Percentiles rank a stretch among this genome's conserved stretches.
Evolutionary conservation across 139 green algal genomes (phyloP).

Genomic region (Dunaliella primolecta): DNA sequence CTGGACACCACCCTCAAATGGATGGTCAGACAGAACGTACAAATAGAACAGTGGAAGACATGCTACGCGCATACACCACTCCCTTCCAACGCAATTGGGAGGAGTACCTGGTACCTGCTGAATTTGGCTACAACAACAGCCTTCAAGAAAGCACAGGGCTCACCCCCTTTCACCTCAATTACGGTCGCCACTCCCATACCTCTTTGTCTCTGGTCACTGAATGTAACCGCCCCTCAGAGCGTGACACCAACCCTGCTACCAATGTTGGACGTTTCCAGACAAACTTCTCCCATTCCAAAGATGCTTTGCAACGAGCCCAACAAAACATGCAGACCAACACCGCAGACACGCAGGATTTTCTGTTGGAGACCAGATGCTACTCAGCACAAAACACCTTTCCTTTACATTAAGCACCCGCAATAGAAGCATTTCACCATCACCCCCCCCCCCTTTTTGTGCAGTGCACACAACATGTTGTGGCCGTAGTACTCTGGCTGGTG

Average conservation of each 20-base stretch:
- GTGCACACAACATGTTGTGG: not conserved
- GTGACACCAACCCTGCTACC: not conserved
- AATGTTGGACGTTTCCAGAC: not conserved
- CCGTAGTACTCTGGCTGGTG: no score
- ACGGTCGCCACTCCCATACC: not conserved
- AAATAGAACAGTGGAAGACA: slow-evolving; percentile 55
- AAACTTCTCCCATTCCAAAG: not conserved
- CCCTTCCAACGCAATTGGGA: slow-evolving; percentile 12
- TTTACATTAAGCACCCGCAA: not conserved
- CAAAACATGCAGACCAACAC: not conserved
- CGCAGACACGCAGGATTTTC: not conserved
- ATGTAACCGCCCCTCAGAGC: not conserved
- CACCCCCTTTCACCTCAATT: slow-evolving; percentile 11
- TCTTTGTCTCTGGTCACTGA: not conserved
- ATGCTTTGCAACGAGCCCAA: not conserved
- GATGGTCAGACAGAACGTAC: slow-evolving; percentile 68
- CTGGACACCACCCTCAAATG: slow-evolving; percentile 54
- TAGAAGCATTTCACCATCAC: not conserved
- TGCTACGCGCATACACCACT: slow-evolving; percentile 12
- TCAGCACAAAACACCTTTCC: not conserved
- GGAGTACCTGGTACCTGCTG: not conserved
- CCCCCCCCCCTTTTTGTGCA: not conserved
- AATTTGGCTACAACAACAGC: slow-evolving; percentile 18
- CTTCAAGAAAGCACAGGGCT: not conserved
- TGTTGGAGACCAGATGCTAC: not conserved